Base-by-base conservation (phyloP, 2,329 filamentous ascomycete species). In the Cordyceps cicadae region DNA sequence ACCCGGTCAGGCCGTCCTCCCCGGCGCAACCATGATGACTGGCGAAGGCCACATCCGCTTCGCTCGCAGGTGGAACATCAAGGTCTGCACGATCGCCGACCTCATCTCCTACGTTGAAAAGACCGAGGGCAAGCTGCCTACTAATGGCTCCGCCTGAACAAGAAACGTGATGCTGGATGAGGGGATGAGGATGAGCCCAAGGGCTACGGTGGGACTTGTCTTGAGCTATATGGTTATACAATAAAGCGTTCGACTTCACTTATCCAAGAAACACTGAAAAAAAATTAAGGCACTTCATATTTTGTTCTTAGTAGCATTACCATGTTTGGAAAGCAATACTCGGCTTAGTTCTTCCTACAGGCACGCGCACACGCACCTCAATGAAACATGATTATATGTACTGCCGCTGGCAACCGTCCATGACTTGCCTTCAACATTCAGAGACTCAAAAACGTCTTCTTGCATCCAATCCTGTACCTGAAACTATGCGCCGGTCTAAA, bases 81-180 rank as follows among this genome's bases (percentile, higher is more conserved):
- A 89, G 79, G 91, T 96, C 62, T 96, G 92, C 76, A 97, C 94
- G 34, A 97, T 99, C 76, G 92, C 93, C 71, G 92, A 93, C 75
- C 75, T 99, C 75, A 87, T 93, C 32, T 79, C 78, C 61, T 89
- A 95, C 72, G 77, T 96, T 62, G 88, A 94, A 74, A 87, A 85
- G 78, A 86, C 80, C 45, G 87, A 92, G 76, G 87, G 86, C 43
- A 83, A 83, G 72, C 70, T 81, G 14, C 72, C 71, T 54, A 64
- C 73, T 26, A 82, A 81, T 61, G 78, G 77, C n/a, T 71, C 69
- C 46, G 58, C 59, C 15, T 57, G 21, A 50, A 45, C 32, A 5
- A 1, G 11, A 45, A 34, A 0, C 9, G 2, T n/a, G 24, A 24
- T 6, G 19, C 21, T 8, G 34, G 50, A 11, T 53, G 49, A 14